Conservation (phyloP, 129 eudicot species). For the Lactuca sativa region DNA sequence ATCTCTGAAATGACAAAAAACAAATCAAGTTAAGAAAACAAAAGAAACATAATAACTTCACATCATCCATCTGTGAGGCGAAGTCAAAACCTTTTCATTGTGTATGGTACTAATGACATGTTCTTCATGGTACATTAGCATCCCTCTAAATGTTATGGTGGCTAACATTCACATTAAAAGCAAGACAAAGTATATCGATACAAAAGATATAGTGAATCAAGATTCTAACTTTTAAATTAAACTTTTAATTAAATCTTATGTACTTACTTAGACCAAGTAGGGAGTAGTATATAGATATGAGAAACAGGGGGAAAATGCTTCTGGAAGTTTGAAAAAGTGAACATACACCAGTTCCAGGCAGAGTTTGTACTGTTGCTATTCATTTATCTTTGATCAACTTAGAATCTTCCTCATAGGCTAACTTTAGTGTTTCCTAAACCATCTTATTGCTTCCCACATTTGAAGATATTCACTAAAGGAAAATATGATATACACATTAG, state of each 20-base stretch:
- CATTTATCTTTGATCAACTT: constrained; percentile 81
- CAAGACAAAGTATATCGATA: constrained; percentile 10
- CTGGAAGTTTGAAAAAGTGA: constrained; percentile 87
- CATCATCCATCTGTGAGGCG: constrained; percentile 74
- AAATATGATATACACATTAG: not conserved
- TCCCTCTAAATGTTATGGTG: constrained; percentile 99
- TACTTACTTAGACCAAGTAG: constrained; percentile 95
- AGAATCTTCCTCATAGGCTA: constrained; percentile 85
- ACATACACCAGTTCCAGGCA: constrained; percentile 96
- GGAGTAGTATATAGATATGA: constrained; percentile 82
- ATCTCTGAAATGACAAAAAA: too few relatives aligned
- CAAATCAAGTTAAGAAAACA: too few relatives aligned
- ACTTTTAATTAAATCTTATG: not conserved
- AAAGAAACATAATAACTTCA: constrained; percentile 45
- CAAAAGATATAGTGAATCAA: not conserved
- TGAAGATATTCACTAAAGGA: constrained; percentile 91
- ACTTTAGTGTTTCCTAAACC: constrained; percentile 79
- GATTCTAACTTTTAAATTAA: constrained; percentile 1
- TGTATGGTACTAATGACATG: constrained; percentile 82
- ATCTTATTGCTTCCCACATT: constrained; percentile 88
- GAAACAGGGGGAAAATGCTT: constrained; percentile 89
- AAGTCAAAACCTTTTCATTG: constrained; percentile 86
- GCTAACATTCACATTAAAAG: constrained; percentile 40
- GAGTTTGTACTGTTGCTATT: constrained; percentile 90
- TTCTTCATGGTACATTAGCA: constrained; percentile 74